Percentiles rank a stretch among this genome's conserved stretches.
phyloP scores from a whole-genome alignment of 768 basidiomycete genomes.

The Amylocystis lapponica region DNA sequence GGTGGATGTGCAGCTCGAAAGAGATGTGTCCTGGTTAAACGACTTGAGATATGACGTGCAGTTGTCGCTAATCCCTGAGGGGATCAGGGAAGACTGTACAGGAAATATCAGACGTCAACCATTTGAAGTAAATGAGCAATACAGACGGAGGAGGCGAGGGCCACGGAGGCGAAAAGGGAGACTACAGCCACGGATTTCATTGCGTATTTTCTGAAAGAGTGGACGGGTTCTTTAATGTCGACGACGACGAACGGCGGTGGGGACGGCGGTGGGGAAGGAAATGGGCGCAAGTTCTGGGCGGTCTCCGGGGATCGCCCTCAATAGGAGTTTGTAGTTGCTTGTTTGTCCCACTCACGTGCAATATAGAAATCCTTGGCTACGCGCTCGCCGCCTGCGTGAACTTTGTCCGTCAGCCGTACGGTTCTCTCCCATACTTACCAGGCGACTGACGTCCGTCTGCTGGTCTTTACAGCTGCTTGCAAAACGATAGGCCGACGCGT shows the following conservation, averaged over 20 bases:
- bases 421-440: too few relatives aligned
- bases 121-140: not conserved
- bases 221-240: slow-evolving; percentile 33
- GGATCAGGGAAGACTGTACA: slow-evolving; percentile 51
- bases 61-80: slow-evolving; percentile 48
- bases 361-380: too few relatives aligned
- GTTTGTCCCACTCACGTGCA: too few relatives aligned
- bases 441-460: too few relatives aligned
- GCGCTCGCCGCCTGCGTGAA: too few relatives aligned
- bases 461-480: too few relatives aligned
- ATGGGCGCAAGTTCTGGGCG: not conserved
- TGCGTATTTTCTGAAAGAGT: slow-evolving; percentile 32
- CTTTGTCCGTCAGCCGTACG: too few relatives aligned
- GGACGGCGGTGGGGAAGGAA: slow-evolving; percentile 4
- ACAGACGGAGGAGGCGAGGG: slow-evolving; percentile 36
- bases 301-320: too few relatives aligned
- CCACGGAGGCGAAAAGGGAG: slow-evolving; percentile 45
- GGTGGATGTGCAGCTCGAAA: slow-evolving; percentile 57
- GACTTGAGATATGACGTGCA: slow-evolving; percentile 55
- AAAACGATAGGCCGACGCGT: too few relatives aligned
- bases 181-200: slow-evolving; percentile 50
- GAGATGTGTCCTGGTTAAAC: slow-evolving; percentile 55
- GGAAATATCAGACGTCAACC: slow-evolving; percentile 3
- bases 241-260: slow-evolving; percentile 26
- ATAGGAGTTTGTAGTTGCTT: too few relatives aligned